These are phyloP conservation scores for Talaromyces ruber DNA, from an alignment of 495 filamentous ascomycete genomes.

Conservation along the genomic window DNA sequence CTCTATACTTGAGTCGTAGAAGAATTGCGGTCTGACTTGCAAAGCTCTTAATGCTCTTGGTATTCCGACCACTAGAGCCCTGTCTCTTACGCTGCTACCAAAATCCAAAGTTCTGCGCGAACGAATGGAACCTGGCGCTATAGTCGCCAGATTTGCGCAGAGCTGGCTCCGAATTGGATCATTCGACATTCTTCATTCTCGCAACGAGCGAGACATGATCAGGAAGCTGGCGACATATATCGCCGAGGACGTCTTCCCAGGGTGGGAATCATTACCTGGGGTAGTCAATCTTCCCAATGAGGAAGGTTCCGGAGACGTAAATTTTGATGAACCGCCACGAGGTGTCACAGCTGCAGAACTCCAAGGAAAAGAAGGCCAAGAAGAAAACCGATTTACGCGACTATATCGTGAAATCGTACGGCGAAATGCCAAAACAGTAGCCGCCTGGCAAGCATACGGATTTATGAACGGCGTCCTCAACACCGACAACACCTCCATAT, in stretches of 20 bases:
- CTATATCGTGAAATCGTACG: conserved; percentile 83
- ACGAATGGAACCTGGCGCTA: conserved; percentile 83
- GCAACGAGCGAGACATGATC: conserved; percentile 69
- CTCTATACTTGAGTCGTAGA: background rate
- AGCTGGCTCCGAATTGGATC: conserved; percentile 86
- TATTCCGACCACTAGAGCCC: conserved; percentile 79
- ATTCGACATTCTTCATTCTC: conserved; percentile 78
- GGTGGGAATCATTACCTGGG: conserved; percentile 71
- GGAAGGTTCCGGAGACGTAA: conserved; percentile 25
- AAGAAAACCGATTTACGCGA: conserved; percentile 78
- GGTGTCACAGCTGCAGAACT: conserved; percentile 46
- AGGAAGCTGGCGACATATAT: conserved; percentile 69
- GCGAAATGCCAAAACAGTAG: conserved; percentile 81
- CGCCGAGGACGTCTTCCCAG: conserved; percentile 75
- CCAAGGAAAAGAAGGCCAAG: conserved; percentile 53
- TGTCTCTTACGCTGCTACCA: conserved; percentile 71
- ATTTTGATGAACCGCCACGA: conserved; percentile 31
- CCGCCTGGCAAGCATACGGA: conserved; percentile 91
- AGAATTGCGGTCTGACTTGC: conserved; percentile 3
- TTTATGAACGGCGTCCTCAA: conserved; percentile 98
- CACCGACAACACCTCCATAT: conserved; percentile 91
- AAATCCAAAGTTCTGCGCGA: conserved; percentile 67
- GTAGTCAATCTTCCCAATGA: conserved; percentile 21
- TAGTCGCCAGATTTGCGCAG: conserved; percentile 86
- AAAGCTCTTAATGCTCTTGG: conserved; percentile 64